Conservation (phyloP, 495 filamentous ascomycete species). For the Aspergillus sclerotiicarbonarius region DNA sequence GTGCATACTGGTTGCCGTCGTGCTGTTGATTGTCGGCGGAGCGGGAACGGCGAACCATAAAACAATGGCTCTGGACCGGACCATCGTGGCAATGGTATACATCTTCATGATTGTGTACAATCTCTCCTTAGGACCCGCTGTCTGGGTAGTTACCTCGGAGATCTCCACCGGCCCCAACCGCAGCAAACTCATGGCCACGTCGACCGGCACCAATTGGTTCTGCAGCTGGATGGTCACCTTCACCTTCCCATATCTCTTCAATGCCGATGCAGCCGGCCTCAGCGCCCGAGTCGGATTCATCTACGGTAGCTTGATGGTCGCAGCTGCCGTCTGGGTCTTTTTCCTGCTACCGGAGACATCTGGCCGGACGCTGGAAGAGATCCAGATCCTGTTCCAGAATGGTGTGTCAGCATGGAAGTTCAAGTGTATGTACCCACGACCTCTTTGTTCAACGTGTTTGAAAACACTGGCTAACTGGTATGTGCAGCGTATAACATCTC, state of each 20-base stretch:
- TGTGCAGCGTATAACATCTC: not conserved
- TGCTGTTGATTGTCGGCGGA: conserved; percentile 1
- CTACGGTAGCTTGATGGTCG: not conserved
- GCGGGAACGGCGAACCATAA: not conserved
- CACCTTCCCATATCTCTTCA: conserved; percentile 2
- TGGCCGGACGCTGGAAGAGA: not conserved
- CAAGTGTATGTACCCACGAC: not conserved
- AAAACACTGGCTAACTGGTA: not conserved
- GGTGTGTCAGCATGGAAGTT: not conserved
- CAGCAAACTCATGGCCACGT: conserved; percentile 1
- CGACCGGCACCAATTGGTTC: conserved; percentile 1
- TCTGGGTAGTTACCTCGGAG: conserved; percentile 1
- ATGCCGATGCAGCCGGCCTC: not conserved
- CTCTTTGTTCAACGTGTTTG: not conserved
- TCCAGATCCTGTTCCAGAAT: not conserved
- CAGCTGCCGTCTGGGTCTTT: not conserved
- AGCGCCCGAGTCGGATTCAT: conserved; percentile 2
- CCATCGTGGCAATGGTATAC: conserved; percentile 3
- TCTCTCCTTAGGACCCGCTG: not conserved
- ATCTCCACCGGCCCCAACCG: conserved; percentile 2
- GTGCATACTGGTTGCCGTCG: not conserved
- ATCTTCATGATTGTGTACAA: conserved; percentile 5
- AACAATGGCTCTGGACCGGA: not conserved
- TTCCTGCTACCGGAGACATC: not conserved
- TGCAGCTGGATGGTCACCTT: conserved; percentile 2